Evolutionary conservation across 345 rosid species (phyloP), one percentile per base, ranked within the genome.

Genomic region (Aegle marmelos): DNA sequence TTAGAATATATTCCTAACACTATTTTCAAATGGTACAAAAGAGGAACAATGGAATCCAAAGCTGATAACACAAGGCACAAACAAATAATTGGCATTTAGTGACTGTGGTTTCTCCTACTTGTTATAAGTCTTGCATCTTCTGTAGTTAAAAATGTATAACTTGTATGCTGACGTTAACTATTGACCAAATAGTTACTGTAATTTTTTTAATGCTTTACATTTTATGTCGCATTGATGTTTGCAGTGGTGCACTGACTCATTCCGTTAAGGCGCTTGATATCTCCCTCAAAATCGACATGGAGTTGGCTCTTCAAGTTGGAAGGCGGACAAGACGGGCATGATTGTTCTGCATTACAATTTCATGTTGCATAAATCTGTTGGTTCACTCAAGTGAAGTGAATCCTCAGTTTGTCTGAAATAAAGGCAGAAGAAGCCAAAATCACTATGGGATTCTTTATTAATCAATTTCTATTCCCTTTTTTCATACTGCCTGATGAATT

Each of bases 241-340:
- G 85, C 90, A 96, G 98, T 24, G 99, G 98, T 8, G 98, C 97
- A 24, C 79, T 96, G 71, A 96, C 99, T 1, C 98, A 96, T 86
- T 96, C 98, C 9, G 98, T 96, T 0, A 91, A 88, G 85, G 98
- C 98, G 2, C 90, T 96, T 16, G 98, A 96, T 69, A 90, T 96
- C 81, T 96, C 98, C 68, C 92, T 94, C 78, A 94, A 96, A 85
- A 92, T 96, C 8, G 99, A 94, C 70, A 92, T 91, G 37, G 98
- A 94, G 69, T 87, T 96, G 83, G 98, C 98, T 25, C 95, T 94
- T 39, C 78, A 86, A 80, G 97, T 96, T 25, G 99, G 98, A 80
- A 91, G 97, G 83, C 92, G 98, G 6, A 92, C 97, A 0, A 96
- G 93, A 72, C 85, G 98, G 69, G 98, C 94, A 14, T 95, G 86